These are phyloP conservation scores for Neurospora tetraspora DNA, from an alignment of 495 filamentous ascomycete species.

Conservation along the genomic window DNA sequence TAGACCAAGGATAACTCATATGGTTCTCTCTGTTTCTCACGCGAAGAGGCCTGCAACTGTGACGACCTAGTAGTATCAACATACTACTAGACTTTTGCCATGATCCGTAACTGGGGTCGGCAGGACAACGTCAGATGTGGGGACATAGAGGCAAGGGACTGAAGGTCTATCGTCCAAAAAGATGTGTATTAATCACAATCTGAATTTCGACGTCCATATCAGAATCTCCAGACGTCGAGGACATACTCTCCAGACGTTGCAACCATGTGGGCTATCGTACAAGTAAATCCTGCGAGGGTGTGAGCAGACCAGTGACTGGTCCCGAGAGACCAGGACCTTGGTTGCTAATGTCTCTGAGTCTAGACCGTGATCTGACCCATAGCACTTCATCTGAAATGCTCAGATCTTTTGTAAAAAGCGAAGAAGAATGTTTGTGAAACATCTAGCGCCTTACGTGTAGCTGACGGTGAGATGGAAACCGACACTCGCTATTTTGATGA, in stretches of 20 bases:
- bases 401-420: neutral
- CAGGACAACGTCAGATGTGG: neutral
- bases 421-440: neutral
- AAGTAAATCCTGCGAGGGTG: neutral
- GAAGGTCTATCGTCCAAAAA: neutral
- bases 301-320: neutral
- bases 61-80: neutral
- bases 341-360: neutral
- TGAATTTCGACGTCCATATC: neutral
- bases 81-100: neutral
- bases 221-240: neutral
- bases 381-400: neutral
- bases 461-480: neutral
- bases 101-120: neutral
- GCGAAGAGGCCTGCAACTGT: neutral
- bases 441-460: neutral
- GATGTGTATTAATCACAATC: neutral
- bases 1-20: neutral
- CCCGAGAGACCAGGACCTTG: neutral
- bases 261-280: neutral
- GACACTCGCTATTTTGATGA: neutral
- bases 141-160: neutral
- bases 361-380: neutral
- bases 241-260: neutral
- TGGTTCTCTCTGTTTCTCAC: neutral